A percentile compares a stretch with the other conserved stretches of the same genome.
Evolutionary conservation across 495 filamentous ascomycete genomes (phyloP).

Genomic region (Talaromyces stipitatus): DNA sequence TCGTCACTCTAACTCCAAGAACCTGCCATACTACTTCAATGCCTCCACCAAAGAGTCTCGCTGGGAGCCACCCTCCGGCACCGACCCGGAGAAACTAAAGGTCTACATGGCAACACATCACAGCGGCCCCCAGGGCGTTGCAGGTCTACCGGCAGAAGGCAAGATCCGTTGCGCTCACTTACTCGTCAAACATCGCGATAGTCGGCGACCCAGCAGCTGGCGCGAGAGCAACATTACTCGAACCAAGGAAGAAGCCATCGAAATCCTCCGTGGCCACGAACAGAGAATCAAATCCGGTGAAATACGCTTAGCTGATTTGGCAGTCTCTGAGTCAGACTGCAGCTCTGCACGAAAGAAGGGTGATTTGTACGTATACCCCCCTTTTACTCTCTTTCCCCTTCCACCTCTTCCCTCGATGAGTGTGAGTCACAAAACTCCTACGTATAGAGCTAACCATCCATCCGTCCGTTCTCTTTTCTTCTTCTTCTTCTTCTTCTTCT

Average conservation of each 20-base stretch:
- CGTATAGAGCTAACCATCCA: constrained; percentile 7
- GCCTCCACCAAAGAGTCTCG: constrained; percentile 68
- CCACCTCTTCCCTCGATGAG: background rate
- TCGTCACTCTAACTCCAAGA: constrained; percentile 92
- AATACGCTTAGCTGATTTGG: constrained; percentile 66
- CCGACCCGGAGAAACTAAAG: constrained; percentile 86
- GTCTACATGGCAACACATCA: constrained; percentile 84
- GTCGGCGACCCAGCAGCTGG: constrained; percentile 85
- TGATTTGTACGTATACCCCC: constrained; percentile 77
- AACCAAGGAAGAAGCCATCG: constrained; percentile 75
- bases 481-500: background rate
- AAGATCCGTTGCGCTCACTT: constrained; percentile 91
- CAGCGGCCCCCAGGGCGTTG: constrained; percentile 43
- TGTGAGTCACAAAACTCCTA: too few species aligned
- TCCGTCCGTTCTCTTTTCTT: background rate
- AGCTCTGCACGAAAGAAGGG: constrained; percentile 89
- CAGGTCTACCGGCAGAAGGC: constrained; percentile 48
- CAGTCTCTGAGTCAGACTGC: constrained; percentile 85
- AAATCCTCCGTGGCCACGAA: constrained; percentile 67
- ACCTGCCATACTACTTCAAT: constrained; percentile 98
- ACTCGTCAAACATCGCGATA: constrained; percentile 85
- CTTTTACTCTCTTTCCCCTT: background rate
- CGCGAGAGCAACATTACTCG: constrained; percentile 80
- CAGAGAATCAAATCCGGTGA: constrained; percentile 61
- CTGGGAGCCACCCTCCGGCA: constrained; percentile 86